Evolutionary conservation across 768 basidiomycete species (phyloP), one percentile per base, ranked within the genome.

Genomic region (Hygrophoropsis aurantiaca): DNA sequence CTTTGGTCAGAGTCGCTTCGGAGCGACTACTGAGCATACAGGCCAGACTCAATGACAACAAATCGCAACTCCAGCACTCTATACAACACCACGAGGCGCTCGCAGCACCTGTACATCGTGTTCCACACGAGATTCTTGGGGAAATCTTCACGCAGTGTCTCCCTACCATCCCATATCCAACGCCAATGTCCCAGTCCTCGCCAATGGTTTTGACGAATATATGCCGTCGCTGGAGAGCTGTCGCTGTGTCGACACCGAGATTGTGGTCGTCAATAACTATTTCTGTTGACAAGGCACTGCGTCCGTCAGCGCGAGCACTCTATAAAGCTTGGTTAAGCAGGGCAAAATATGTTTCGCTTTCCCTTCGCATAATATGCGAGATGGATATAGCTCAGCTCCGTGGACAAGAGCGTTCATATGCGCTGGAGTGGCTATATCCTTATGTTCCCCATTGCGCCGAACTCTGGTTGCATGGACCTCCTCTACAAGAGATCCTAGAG

Each of bases 381-480:
- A 40, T 57, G 13, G 48, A 53, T 23, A 34, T 51, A 36, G 26
- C 46, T 5, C 34, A 13, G n/a, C 39, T 48, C 6, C 49, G 61
- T 19, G n/a, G 27, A 0, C 11, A 39, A 3, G 21, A 44, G 2
- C 16, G 51, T 11, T 42, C 51, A 2, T 44, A 51, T 15, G 32
- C 50, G 3, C 36, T 53, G 7, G 42, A 26, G 25, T 66, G 64
- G 63, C 55, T 66, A 11, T 54, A 44, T 5, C 61, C 50, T 2
- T 33, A 63, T 35, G 36, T 66, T 25, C 8, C 37, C n/a, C 55
- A 43, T 5, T 66, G 57, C 36, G 26, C 25, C 7, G 64, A 68
- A 39, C 49, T 66, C 16, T 66, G 66, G 64, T 66, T 60, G 64
- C 54, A 66, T n/a, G 64, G 64, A 0, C 56, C 65, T 9, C 55